These are phyloP conservation scores for Kodamaea alishanica DNA, from an alignment of 1,139 yeast genomes.

Conservation along the genomic window DNA sequence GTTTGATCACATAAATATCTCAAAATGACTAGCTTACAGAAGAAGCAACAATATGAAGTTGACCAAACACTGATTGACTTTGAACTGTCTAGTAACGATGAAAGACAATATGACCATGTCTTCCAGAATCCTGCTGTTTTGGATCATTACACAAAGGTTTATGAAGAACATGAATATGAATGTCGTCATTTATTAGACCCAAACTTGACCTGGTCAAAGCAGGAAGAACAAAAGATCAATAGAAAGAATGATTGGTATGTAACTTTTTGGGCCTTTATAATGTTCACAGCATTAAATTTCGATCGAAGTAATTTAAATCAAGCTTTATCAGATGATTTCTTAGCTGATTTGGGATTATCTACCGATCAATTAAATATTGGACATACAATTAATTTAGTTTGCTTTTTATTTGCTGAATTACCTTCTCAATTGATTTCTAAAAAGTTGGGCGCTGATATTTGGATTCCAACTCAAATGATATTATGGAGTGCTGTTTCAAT, in stretches of 20 bases:
- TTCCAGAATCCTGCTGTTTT: slow-evolving; percentile 38
- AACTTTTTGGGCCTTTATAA: slow-evolving; percentile 44
- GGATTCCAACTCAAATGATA: slow-evolving; percentile 51
- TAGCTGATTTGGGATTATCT: slow-evolving; percentile 40
- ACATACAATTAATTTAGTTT: slow-evolving; percentile 40
- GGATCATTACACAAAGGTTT: slow-evolving; percentile 34
- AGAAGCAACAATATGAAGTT: too few species aligned
- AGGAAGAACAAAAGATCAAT: slow-evolving; percentile 39
- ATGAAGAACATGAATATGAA: slow-evolving; percentile 44
- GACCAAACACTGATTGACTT: slow-evolving; percentile 1
- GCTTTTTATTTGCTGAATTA: slow-evolving; percentile 49
- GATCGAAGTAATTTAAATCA: slow-evolving; percentile 50
- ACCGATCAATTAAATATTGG: slow-evolving; percentile 50
- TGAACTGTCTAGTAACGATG: slow-evolving; percentile 5
- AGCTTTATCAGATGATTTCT: slow-evolving; percentile 48
- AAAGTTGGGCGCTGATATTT: slow-evolving; percentile 49
- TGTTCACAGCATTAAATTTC: slow-evolving; percentile 50
- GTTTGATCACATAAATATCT: too few species aligned
- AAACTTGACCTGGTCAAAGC: slow-evolving; percentile 39
- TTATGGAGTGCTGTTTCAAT: slow-evolving; percentile 52
- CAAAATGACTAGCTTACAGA: too few species aligned
- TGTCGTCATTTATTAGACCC: slow-evolving; percentile 45
- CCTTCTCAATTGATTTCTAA: slow-evolving; percentile 56
- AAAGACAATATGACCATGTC: slow-evolving; percentile 9
- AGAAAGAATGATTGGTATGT: slow-evolving; percentile 45